Conservation (phyloP, 176 grass and related monocot genomes). For the Carex cristatella region DNA sequence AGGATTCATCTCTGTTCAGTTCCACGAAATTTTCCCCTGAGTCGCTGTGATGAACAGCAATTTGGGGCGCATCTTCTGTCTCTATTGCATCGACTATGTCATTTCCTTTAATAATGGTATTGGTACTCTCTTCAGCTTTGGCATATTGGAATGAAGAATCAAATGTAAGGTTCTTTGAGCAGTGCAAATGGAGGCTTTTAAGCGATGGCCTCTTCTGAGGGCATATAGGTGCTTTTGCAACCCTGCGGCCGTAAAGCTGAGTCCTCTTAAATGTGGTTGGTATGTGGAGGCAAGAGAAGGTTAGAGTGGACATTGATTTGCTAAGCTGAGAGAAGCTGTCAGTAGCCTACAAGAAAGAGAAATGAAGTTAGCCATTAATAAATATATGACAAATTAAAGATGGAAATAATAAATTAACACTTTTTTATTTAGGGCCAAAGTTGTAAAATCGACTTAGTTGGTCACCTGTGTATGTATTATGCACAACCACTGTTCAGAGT, state of each 20-base stretch:
- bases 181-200: slow-evolving; percentile 33
- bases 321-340: background rate
- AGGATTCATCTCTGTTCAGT: slow-evolving; percentile 37
- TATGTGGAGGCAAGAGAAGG: slow-evolving; percentile 7
- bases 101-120: slow-evolving; percentile 46
- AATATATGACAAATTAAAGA: background rate
- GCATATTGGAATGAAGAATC: slow-evolving; percentile 58
- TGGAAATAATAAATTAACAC: background rate
- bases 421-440: background rate
- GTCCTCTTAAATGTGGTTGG: slow-evolving; percentile 2
- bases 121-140: slow-evolving; percentile 35
- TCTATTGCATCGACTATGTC: slow-evolving; percentile 53
- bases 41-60: slow-evolving; percentile 46
- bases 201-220: slow-evolving; percentile 21
- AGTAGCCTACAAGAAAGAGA: background rate
- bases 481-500: background rate
- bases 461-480: background rate
- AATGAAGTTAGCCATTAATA: background rate
- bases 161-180: slow-evolving; percentile 52
- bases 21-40: slow-evolving; percentile 13
- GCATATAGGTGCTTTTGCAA: slow-evolving; percentile 25
- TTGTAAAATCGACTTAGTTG: background rate
- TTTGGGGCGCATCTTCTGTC: slow-evolving; percentile 51
- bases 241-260: slow-evolving; percentile 17
- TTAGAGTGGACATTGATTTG: slow-evolving; percentile 3